A percentile compares a stretch with the other conserved stretches of the same genome.
phyloP scores from a whole-genome alignment of 2,329 filamentous ascomycete species.

The Knufia fluminis region DNA sequence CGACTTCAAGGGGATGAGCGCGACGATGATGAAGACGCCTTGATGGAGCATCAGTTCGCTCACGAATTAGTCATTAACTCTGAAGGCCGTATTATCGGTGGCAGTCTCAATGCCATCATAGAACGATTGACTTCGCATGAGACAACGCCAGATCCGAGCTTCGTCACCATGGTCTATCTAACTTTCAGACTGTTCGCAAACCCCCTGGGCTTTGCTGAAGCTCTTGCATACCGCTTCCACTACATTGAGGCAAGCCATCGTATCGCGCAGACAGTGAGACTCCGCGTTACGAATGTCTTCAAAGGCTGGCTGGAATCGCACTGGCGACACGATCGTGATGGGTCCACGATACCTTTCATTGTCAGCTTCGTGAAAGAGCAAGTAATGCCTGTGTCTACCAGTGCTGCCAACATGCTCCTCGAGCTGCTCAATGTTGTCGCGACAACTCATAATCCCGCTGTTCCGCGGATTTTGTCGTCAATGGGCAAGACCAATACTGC shows the following conservation, averaged over 20 bases:
- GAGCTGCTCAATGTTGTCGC: slow-evolving; percentile 74
- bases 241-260: slow-evolving; percentile 73
- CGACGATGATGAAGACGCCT: slow-evolving; percentile 68
- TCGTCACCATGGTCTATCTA: slow-evolving; percentile 90
- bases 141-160: slow-evolving; percentile 80
- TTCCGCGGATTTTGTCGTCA: slow-evolving; percentile 73
- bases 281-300: slow-evolving; percentile 92
- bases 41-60: slow-evolving; percentile 86
- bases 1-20: slow-evolving; percentile 62
- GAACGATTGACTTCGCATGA: slow-evolving; percentile 90
- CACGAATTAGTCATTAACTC: slow-evolving; percentile 91
- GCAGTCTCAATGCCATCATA: slow-evolving; percentile 81
- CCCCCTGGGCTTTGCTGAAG: slow-evolving; percentile 66
- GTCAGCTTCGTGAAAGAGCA: slow-evolving; percentile 68
- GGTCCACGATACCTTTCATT: slow-evolving; percentile 65
- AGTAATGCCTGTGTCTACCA: slow-evolving; percentile 59
- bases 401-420: slow-evolving; percentile 67
- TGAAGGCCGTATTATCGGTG: slow-evolving; percentile 88
- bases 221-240: slow-evolving; percentile 83
- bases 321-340: slow-evolving; percentile 77
- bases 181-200: slow-evolving; percentile 91
- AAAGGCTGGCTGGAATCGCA: slow-evolving; percentile 97
- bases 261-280: slow-evolving; percentile 68
- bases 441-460: slow-evolving; percentile 61
- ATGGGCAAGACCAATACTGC: slow-evolving; percentile 82